Evolutionary conservation across 2,329 filamentous ascomycete species (phyloP).

Genomic region (Penicillium digitatum): DNA sequence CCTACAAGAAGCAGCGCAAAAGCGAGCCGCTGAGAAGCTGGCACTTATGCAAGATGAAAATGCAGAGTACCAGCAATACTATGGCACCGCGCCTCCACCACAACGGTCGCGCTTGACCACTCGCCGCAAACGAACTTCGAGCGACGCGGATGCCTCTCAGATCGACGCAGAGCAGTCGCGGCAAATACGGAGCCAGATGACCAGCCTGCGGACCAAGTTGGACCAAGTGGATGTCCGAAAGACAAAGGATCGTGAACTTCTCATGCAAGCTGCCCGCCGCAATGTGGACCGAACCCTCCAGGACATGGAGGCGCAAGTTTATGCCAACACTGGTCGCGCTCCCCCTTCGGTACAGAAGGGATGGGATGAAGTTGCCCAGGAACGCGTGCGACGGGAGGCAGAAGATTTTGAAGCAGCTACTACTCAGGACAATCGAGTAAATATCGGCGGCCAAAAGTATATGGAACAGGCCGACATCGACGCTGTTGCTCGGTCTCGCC

Average conservation of each 20-base stretch:
- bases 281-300: conserved; percentile 79
- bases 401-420: conserved; percentile 60
- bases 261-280: conserved; percentile 75
- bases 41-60: conserved; percentile 72
- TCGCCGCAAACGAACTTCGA: conserved; percentile 62
- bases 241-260: conserved; percentile 66
- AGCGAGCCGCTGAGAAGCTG: conserved; percentile 76
- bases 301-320: conserved; percentile 77
- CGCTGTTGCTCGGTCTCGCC: conserved; percentile 67
- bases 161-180: conserved; percentile 66
- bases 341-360: conserved; percentile 65
- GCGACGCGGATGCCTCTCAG: conserved; percentile 57
- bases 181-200: conserved; percentile 74
- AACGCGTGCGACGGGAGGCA: conserved; percentile 62
- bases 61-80: conserved; percentile 70
- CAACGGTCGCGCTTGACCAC: conserved; percentile 49
- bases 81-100: conserved; percentile 56
- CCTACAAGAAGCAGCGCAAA: conserved; percentile 82
- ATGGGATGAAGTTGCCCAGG: conserved; percentile 74
- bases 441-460: conserved; percentile 77
- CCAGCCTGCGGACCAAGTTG: conserved; percentile 67
- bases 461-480: conserved; percentile 76
- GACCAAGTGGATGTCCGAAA: conserved; percentile 42
- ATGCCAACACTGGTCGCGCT: conserved; percentile 69
- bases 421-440: conserved; percentile 51